These are phyloP conservation scores for Aspergillus sparsus DNA, from an alignment of 495 filamentous ascomycete genomes.

Conservation along the genomic window DNA sequence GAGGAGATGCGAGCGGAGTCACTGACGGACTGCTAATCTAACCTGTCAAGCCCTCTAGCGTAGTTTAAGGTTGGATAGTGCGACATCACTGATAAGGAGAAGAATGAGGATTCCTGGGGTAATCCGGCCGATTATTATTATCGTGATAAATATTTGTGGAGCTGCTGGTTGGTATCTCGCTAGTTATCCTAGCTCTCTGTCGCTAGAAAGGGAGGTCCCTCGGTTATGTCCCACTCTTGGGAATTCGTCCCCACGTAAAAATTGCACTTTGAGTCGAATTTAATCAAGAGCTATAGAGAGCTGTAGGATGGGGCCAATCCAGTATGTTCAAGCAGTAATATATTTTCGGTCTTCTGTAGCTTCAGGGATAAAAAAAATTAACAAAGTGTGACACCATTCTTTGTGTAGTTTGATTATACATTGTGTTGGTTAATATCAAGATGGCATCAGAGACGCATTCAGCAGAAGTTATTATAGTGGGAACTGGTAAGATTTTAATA, in stretches of 20 bases:
- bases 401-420: neutral
- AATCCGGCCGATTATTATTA: neutral
- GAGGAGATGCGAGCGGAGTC: neutral
- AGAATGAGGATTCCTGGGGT: neutral
- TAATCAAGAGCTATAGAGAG: neutral
- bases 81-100: neutral
- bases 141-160: neutral
- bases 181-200: neutral
- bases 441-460: neutral
- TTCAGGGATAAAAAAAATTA: neutral
- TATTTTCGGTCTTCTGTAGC: neutral
- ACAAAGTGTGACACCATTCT: neutral
- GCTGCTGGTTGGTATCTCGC: neutral
- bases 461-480: neutral
- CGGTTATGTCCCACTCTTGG: neutral
- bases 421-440: neutral
- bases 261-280: neutral
- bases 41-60: neutral
- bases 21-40: neutral
- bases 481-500: neutral
- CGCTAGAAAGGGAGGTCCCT: neutral
- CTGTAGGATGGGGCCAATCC: neutral
- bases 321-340: neutral
- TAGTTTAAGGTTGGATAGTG: constrained; percentile 1
- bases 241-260: neutral